Base-by-base conservation (phyloP, 1,139 yeast species). In the Candida dubliniensis region DNA sequence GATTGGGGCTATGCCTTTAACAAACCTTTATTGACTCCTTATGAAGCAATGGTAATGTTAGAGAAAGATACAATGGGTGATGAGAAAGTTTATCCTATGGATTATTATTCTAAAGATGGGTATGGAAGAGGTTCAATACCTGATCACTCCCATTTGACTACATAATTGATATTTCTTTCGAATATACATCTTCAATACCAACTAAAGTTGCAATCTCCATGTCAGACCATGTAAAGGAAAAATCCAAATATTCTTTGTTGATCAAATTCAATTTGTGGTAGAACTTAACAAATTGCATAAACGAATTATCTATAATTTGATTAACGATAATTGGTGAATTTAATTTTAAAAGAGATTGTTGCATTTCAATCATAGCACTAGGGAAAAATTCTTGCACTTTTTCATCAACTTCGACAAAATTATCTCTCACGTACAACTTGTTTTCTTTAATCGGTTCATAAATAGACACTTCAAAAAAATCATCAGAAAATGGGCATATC, bases 1-100 rank as follows among this genome's bases (percentile, higher is more conserved):
- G 99, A 93, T 63, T 93, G 99, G 99, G 99, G 99, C 1, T 93
- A 95, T 61, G 99, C 99, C 0, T 93, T 93, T 60, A 82, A 84
- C 47, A 87, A 87, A 59, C 99, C 99, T 0, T 70, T 93, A 38
- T 67, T 93, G 46, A 91, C 99, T 0, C 99, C 99, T 0, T 93
- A 95, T 61, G 99, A 93, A 59, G 91, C 97, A 0, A 90, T 88
- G 90, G 96, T 91, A 3, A 78, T 90, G 75, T 64, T 93, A 56
- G 85, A 80, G 8, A 74, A 82, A 43, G 96, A 90, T 57, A 69
- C 71, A 34, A 79, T 76, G 67, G 89, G 96, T 81, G 71, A 66
- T 36, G 77, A 76, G 24, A 71, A 72, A 4, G 81, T 76, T 46
- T 93, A 93, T 61, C 98, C 98, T 6, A 93, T 93, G 99, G 98